Base-by-base conservation (phyloP, 1,284 basidiomycete genomes). In the Cryptococcus neoformans region DNA sequence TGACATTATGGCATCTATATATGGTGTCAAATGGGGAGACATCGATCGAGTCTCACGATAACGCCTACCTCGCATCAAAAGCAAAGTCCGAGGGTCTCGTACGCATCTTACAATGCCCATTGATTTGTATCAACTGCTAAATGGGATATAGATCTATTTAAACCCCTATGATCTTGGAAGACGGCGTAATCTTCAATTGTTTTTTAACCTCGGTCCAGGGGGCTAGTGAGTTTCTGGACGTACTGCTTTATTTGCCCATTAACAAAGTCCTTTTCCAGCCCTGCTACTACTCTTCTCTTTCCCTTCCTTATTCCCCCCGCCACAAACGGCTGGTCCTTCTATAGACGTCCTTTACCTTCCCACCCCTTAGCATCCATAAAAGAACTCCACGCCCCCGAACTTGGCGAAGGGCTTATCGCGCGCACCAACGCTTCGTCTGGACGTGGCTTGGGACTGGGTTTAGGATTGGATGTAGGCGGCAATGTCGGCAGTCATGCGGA, bases 151-250 rank as follows among this genome's bases (percentile, higher is more conserved):
- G 86, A 80, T 79, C 0, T 98, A 96, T 68, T 81, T 90, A 16
- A 98, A 98, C 69, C 92, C 89, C 6, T 98, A 93, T 72, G 88
- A 99, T 72, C 78, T 96, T 6, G 95, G 95, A 80, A 84, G 72
- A 60, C 81, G 75, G 35, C 57, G 82, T 59, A 98, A 99, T 71
- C 76, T 98, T 5, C 75, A 85, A 62, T 73, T 92, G 35, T 96
- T 96, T 74, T 97, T 98, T 80, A 96, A 97, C 67, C 68, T 94
- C 38, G 90, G 90, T 10, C 79, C 81, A 12, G 82, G 82, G 12
- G 87, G 88, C 78, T 90, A 92, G 90, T 94, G 72, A 66, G 89
- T 83, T 1, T 17, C 39, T 39, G 92, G n/a, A 28, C 17, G 40
- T 14, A 45, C 36, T 12, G 16, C 28, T 21, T 7, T 37, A 56